Percentiles rank a stretch among this genome's conserved stretches.
phyloP scores from a whole-genome alignment of 495 filamentous ascomycete genomes.

The Podospora conica region DNA sequence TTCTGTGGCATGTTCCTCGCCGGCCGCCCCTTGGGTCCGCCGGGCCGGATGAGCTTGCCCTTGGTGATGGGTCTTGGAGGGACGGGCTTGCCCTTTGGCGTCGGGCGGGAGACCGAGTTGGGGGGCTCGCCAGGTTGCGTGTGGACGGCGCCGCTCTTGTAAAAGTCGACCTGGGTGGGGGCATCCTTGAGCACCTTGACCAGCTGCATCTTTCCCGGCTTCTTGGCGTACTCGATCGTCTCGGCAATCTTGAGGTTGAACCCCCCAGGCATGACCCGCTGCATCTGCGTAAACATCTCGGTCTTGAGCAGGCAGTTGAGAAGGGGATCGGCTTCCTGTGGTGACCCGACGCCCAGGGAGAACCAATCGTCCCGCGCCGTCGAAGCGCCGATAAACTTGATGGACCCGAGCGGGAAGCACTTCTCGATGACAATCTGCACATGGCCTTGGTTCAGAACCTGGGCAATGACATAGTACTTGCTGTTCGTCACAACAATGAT shows the following conservation, averaged over 20 bases:
- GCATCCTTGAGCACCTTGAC: slow-evolving; percentile 88
- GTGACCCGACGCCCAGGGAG: slow-evolving; percentile 77
- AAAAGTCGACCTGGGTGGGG: slow-evolving; percentile 69
- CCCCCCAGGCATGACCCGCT: slow-evolving; percentile 64
- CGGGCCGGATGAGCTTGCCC: slow-evolving; percentile 84
- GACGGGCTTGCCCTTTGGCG: slow-evolving; percentile 76
- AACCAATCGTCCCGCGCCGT: slow-evolving; percentile 94
- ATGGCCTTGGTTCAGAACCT: slow-evolving; percentile 76
- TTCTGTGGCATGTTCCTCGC: slow-evolving; percentile 52
- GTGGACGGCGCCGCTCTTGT: slow-evolving; percentile 90
- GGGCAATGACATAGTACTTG: slow-evolving; percentile 81
- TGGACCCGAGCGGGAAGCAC: slow-evolving; percentile 72
- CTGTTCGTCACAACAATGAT: slow-evolving; percentile 79
- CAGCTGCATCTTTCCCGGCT: slow-evolving; percentile 81
- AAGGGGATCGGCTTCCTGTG: slow-evolving; percentile 85
- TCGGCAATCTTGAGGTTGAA: slow-evolving; percentile 77
- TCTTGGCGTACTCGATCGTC: slow-evolving; percentile 93
- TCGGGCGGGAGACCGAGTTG: slow-evolving; percentile 75
- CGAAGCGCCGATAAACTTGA: slow-evolving; percentile 77
- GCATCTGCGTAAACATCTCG: slow-evolving; percentile 90
- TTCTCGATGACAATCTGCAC: slow-evolving; percentile 73
- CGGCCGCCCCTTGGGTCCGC: slow-evolving; percentile 75
- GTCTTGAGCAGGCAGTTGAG: slow-evolving; percentile 94
- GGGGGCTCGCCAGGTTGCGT: slow-evolving; percentile 78
- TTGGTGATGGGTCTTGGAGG: slow-evolving; percentile 82